Percentiles rank a stretch among this genome's conserved stretches.
phyloP scores from a whole-genome alignment of 2,329 filamentous ascomycete genomes.

The Xylaria digitata region DNA sequence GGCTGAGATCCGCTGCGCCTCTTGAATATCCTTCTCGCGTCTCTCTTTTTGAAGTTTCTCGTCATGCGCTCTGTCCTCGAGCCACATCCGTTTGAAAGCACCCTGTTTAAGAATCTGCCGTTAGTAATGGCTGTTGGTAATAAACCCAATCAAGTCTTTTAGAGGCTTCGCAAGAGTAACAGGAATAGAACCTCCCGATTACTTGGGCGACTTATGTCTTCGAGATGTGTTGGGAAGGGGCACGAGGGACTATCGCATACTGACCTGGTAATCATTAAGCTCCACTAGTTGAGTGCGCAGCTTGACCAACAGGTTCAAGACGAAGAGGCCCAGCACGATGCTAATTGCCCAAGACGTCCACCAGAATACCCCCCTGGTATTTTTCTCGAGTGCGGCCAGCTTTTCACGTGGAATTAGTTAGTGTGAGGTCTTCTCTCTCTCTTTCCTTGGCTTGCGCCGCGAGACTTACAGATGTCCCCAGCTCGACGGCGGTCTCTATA shows the following conservation, averaged over 20 bases:
- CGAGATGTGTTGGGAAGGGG: background rate
- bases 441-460: background rate
- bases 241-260: background rate
- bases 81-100: constrained; percentile 43
- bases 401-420: constrained; percentile 5
- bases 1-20: background rate
- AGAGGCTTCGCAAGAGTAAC: background rate
- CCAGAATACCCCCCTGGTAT: constrained; percentile 40
- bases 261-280: constrained; percentile 39
- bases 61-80: constrained; percentile 37
- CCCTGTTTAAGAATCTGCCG: background rate
- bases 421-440: background rate
- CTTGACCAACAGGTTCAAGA: constrained; percentile 35
- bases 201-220: background rate
- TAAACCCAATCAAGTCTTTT: background rate
- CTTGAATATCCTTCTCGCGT: constrained; percentile 11
- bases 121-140: background rate
- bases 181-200: background rate
- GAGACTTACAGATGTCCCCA: constrained; percentile 22
- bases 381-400: constrained; percentile 40
- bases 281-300: constrained; percentile 37
- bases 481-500: constrained; percentile 5
- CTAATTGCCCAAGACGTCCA: constrained; percentile 40
- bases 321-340: constrained; percentile 41
- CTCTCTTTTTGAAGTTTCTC: constrained; percentile 20